phyloP scores from a whole-genome alignment of 495 filamentous ascomycete species.

The Viridothelium virens region DNA sequence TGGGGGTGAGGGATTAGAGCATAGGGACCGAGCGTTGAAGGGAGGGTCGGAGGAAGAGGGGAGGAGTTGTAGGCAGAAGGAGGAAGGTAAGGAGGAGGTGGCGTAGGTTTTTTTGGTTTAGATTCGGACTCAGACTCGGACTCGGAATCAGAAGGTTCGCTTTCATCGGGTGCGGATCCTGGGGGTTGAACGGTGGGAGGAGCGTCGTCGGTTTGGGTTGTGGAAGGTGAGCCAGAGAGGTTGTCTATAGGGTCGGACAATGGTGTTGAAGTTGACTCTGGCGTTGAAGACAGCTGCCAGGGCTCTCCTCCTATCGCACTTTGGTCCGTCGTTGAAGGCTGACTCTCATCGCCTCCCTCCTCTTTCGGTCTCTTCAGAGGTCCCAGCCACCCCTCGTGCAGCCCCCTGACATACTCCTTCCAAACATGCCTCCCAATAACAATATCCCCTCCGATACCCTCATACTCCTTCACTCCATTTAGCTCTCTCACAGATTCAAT shows the following conservation, averaged over 20 bases:
- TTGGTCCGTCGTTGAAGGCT: neutral
- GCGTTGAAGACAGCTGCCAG: neutral
- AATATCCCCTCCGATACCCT: slow-evolving; percentile 71
- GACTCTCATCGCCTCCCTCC: slow-evolving; percentile 20
- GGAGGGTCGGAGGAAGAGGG: slow-evolving; percentile 51
- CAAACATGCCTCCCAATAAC: slow-evolving; percentile 88
- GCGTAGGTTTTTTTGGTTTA: slow-evolving; percentile 49
- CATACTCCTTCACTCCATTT: slow-evolving; percentile 58
- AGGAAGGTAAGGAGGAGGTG: slow-evolving; percentile 57
- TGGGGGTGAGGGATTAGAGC: slow-evolving; percentile 74
- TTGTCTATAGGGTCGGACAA: neutral
- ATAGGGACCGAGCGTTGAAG: slow-evolving; percentile 55
- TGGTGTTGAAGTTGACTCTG: slow-evolving; percentile 11
- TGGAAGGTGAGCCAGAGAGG: neutral
- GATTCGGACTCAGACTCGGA: slow-evolving; percentile 27
- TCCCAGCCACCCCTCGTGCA: slow-evolving; percentile 96
- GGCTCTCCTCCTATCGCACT: neutral
- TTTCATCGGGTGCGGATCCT: neutral
- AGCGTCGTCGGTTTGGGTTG: slow-evolving; percentile 29
- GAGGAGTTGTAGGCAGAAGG: slow-evolving; percentile 59
- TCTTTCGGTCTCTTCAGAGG: slow-evolving; percentile 53
- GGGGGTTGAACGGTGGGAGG: slow-evolving; percentile 24
- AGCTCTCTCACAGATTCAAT: slow-evolving; percentile 29
- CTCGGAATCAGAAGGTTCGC: slow-evolving; percentile 15
- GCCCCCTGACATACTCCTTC: slow-evolving; percentile 91